These are phyloP conservation scores for Carpinus viminea DNA, from an alignment of 306 rosid species.

Conservation along the genomic window DNA sequence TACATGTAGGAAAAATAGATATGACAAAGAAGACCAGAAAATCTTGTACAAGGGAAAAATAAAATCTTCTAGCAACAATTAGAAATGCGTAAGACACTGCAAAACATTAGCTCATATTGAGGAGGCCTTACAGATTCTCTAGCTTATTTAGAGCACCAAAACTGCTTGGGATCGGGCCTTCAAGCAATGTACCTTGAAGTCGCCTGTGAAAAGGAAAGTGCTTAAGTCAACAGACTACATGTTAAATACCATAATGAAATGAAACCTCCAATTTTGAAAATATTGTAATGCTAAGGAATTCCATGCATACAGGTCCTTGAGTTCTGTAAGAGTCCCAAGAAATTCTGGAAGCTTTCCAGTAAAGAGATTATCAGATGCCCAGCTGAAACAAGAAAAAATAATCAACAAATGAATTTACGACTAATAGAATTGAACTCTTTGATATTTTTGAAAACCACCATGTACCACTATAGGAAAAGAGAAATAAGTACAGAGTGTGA, in stretches of 20 bases:
- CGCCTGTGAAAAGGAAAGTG: conserved; percentile 26
- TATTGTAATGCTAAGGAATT: background rate
- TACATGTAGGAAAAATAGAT: background rate
- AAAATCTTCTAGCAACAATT: background rate
- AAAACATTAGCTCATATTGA: background rate
- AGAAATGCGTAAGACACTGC: background rate
- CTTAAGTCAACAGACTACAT: background rate
- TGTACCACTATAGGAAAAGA: background rate
- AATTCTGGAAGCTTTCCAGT: conserved; percentile 43
- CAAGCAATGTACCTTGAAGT: conserved; percentile 42
- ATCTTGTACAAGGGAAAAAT: background rate
- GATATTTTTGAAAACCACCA: background rate
- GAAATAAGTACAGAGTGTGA: conserved; percentile 27
- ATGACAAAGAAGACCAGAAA: background rate
- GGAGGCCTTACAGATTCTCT: conserved; percentile 32
- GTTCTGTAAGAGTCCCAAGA: conserved; percentile 33
- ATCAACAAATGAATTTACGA: background rate
- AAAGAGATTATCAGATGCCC: conserved; percentile 49
- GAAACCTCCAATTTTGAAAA: conserved; percentile 4
- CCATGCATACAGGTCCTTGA: conserved; percentile 36
- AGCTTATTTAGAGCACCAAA: conserved; percentile 36
- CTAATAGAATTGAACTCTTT: background rate
- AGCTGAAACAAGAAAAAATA: conserved; percentile 23
- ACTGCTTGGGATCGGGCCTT: conserved; percentile 42
- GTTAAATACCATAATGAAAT: background rate